Conservation (phyloP, 2,329 filamentous ascomycete species). For the Neospermospora avenae region DNA sequence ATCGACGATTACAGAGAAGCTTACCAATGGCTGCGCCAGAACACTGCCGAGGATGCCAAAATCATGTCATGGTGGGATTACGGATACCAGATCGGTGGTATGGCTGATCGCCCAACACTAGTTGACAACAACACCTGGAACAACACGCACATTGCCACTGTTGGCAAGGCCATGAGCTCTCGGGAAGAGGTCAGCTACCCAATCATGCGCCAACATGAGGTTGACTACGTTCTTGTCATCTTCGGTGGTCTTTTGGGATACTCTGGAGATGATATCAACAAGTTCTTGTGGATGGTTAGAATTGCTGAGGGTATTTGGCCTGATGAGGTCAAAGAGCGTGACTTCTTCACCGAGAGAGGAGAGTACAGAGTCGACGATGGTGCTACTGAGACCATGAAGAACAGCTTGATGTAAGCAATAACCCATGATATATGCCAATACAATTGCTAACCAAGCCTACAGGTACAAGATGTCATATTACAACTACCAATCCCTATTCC, state of each 20-base stretch:
- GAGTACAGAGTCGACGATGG: slow-evolving; percentile 94
- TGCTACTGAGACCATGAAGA: slow-evolving; percentile 95
- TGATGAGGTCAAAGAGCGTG: slow-evolving; percentile 95
- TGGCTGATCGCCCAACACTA: slow-evolving; percentile 94
- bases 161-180: slow-evolving; percentile 98
- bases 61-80: slow-evolving; percentile 99
- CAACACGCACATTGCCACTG: slow-evolving; percentile 98
- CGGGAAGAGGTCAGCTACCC: slow-evolving; percentile 97
- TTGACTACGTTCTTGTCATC: slow-evolving; percentile 97
- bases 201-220: slow-evolving; percentile 97
- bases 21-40: slow-evolving; percentile 98
- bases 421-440: neutral
- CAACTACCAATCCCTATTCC: slow-evolving; percentile 93
- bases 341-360: slow-evolving; percentile 90
- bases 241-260: slow-evolving; percentile 96
- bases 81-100: slow-evolving; percentile 98
- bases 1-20: slow-evolving; percentile 99
- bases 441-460: slow-evolving; percentile 24
- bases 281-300: slow-evolving; percentile 99
- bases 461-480: slow-evolving; percentile 99
- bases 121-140: slow-evolving; percentile 99
- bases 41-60: slow-evolving; percentile 92
- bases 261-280: slow-evolving; percentile 98
- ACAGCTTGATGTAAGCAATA: slow-evolving; percentile 87
- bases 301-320: slow-evolving; percentile 99